Conservation (phyloP, 2,329 filamentous ascomycete species). For the Nothomitra cinnamomea region DNA sequence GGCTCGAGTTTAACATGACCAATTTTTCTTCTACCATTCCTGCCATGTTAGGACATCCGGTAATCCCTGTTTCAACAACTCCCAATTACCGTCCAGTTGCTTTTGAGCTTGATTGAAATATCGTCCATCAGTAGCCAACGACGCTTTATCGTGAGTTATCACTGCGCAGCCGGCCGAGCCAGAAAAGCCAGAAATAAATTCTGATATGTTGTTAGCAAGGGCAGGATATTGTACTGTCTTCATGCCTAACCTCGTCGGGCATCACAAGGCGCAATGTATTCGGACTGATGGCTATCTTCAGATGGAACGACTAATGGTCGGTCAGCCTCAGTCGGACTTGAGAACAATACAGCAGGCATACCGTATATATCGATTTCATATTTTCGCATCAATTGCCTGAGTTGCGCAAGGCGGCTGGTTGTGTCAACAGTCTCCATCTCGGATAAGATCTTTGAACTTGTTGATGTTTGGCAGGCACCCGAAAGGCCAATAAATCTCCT, state of each 20-base stretch:
- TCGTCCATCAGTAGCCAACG: slow-evolving; percentile 82
- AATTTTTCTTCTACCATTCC: slow-evolving; percentile 50
- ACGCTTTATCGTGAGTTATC: slow-evolving; percentile 70
- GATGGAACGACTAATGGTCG: slow-evolving; percentile 66
- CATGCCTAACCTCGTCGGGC: slow-evolving; percentile 48
- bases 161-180: slow-evolving; percentile 90
- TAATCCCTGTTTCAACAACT: slow-evolving; percentile 77
- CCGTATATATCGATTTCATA: slow-evolving; percentile 82
- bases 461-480: neutral
- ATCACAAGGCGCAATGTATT: slow-evolving; percentile 96
- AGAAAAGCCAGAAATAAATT: slow-evolving; percentile 84
- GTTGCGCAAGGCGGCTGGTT: slow-evolving; percentile 51
- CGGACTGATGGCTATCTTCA: slow-evolving; percentile 92
- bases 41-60: slow-evolving; percentile 95
- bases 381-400: slow-evolving; percentile 76
- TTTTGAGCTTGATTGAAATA: slow-evolving; percentile 95
- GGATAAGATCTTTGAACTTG: slow-evolving; percentile 11
- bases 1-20: neutral
- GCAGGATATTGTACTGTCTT: neutral
- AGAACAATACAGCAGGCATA: slow-evolving; percentile 29
- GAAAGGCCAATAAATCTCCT: neutral
- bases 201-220: slow-evolving; percentile 21
- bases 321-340: neutral
- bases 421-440: slow-evolving; percentile 72
- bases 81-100: slow-evolving; percentile 85